These are phyloP conservation scores for Thinopyrum obtusiflorum DNA, from an alignment of 202 grass and related monocot species.

Conservation along the genomic window DNA sequence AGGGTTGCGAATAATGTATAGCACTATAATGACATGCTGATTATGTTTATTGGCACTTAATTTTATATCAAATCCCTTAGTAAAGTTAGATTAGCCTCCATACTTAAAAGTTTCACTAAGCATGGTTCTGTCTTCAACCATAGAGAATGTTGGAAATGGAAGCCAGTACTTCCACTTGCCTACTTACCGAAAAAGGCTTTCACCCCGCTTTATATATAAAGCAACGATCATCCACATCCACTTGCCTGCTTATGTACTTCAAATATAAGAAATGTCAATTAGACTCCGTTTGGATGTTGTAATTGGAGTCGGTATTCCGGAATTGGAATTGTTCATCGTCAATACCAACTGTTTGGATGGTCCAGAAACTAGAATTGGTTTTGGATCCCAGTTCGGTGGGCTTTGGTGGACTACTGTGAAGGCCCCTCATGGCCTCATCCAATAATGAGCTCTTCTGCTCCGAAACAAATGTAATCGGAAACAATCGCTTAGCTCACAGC, in stretches of 20 bases:
- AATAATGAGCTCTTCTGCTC: not conserved
- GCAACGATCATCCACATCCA: too few species aligned
- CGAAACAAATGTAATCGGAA: not conserved
- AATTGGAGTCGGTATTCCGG: not conserved
- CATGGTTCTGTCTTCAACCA: not conserved
- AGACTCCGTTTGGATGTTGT: not conserved
- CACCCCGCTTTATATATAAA: too few species aligned
- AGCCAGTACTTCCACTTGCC: not conserved
- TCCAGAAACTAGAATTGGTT: not conserved
- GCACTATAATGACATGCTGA: not conserved
- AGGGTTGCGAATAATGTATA: not conserved
- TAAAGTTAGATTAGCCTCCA: conserved; percentile 15
- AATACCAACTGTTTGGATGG: not conserved
- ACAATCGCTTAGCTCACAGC: not conserved
- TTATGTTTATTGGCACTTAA: not conserved
- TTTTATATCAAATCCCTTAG: not conserved
- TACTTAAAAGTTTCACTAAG: conserved; percentile 1
- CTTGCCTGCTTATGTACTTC: not conserved
- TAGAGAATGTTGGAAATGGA: conserved; percentile 13
- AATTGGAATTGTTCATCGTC: not conserved
- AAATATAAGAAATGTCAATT: not conserved
- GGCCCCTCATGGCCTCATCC: not conserved
- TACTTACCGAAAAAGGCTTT: not conserved
- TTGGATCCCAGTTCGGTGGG: not conserved
- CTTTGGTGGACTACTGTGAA: not conserved